Percentiles rank a stretch among this genome's conserved stretches.
These are phyloP conservation scores for Russula sp. DNA, from an alignment of 768 basidiomycete genomes.

Conservation along the genomic window DNA sequence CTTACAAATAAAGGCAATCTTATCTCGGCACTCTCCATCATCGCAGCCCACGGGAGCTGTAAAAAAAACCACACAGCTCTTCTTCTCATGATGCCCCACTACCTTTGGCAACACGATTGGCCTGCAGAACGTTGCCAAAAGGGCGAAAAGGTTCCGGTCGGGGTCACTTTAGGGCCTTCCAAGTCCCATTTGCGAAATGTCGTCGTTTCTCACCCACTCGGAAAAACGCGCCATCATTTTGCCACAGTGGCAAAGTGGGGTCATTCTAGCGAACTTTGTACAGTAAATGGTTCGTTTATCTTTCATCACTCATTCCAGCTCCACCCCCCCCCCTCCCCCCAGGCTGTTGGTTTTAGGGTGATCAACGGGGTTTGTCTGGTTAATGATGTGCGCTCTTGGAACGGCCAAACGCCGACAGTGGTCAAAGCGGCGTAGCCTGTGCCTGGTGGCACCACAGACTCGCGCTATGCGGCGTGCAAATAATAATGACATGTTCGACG, in stretches of 20 bases:
- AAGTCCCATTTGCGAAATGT: neutral
- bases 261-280: neutral
- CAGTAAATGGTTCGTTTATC: neutral
- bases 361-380: neutral
- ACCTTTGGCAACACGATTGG: neutral
- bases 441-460: neutral
- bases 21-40: neutral
- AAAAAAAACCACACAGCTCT: too few relatives aligned
- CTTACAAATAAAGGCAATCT: slow-evolving; percentile 7
- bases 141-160: neutral
- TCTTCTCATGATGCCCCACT: neutral
- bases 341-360: neutral
- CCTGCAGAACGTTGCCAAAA: neutral
- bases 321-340: neutral
- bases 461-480: neutral
- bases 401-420: neutral
- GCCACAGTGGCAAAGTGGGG: neutral
- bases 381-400: neutral
- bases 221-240: neutral
- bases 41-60: too few relatives aligned
- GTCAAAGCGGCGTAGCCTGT: neutral
- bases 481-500: neutral
- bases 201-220: neutral
- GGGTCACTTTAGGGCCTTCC: neutral
- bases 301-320: neutral